A percentile compares a stretch with the other conserved stretches of the same genome.
Evolutionary conservation across 164 flowering plant genomes (phyloP).

Genomic region (Buxus sempervirens): DNA sequence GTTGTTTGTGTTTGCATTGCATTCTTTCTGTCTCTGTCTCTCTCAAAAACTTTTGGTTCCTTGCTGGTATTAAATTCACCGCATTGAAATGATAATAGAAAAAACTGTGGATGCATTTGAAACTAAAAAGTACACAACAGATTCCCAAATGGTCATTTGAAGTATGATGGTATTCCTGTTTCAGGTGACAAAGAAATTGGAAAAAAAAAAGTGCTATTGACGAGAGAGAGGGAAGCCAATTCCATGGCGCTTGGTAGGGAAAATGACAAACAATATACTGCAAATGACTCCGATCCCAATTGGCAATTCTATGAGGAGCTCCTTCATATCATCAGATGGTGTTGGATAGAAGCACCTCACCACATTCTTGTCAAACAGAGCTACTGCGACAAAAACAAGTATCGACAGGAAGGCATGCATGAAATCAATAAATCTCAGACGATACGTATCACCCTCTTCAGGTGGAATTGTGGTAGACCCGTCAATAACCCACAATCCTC

Average conservation of each 20-base stretch:
- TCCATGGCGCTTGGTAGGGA: too few relatives aligned
- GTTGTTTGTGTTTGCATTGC: too few relatives aligned
- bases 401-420: slow-evolving; percentile 40
- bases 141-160: too few relatives aligned
- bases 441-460: slow-evolving; percentile 24
- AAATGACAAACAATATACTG: too few relatives aligned
- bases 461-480: slow-evolving; percentile 33
- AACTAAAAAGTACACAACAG: too few relatives aligned
- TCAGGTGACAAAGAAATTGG: neutral
- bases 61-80: too few relatives aligned
- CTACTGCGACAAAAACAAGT: slow-evolving; percentile 40
- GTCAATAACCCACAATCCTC: slow-evolving; percentile 47
- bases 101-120: too few relatives aligned
- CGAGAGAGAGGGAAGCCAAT: slow-evolving; percentile 54
- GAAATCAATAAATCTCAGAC: slow-evolving; percentile 35
- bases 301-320: slow-evolving; percentile 32
- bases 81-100: too few relatives aligned
- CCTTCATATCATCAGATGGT: slow-evolving; percentile 34
- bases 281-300: slow-evolving; percentile 31
- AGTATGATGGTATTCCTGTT: too few relatives aligned
- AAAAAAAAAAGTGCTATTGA: slow-evolving; percentile 7
- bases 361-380: slow-evolving; percentile 41
- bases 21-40: too few relatives aligned
- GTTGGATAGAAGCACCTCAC: slow-evolving; percentile 40
- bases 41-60: too few relatives aligned